Percentiles rank a stretch among this genome's conserved stretches.
Conservation (phyloP, 768 basidiomycete species). For the Strobilomyces confusus region DNA sequence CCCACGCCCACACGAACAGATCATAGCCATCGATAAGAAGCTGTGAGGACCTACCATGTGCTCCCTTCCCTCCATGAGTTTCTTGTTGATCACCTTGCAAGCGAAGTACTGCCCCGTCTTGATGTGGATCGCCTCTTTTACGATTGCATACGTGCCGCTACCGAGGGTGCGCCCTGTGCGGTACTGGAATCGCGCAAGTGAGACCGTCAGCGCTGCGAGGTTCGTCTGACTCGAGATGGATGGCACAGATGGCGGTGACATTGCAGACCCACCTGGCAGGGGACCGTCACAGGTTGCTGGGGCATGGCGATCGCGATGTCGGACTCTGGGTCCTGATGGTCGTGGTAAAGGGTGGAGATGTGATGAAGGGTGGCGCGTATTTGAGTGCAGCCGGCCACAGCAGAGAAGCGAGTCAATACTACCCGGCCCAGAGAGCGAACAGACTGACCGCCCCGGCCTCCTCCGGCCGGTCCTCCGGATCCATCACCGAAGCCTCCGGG, state of each 20-base stretch:
- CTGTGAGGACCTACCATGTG: constrained; percentile 70
- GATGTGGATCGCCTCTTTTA: constrained; percentile 93
- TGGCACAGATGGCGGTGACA: not conserved
- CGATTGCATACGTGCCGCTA: constrained; percentile 92
- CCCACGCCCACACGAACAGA: not conserved
- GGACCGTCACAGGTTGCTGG: constrained; percentile 36
- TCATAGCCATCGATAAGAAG: constrained; percentile 8
- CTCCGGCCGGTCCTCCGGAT: constrained; percentile 27
- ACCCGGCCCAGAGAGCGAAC: not conserved
- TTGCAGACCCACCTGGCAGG: constrained; percentile 39
- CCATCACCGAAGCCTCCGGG: constrained; percentile 18
- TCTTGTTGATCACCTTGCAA: constrained; percentile 99
- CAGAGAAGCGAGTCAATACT: constrained; percentile 9
- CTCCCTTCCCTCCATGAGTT: constrained; percentile 96
- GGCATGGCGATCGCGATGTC: constrained; percentile 24
- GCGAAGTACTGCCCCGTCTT: constrained; percentile 93
- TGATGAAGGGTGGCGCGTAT: constrained; percentile 11
- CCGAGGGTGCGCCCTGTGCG: constrained; percentile 85
- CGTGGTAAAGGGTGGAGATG: constrained; percentile 6
- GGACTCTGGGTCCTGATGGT: constrained; percentile 15
- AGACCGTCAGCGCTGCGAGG: constrained; percentile 7
- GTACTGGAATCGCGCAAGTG: constrained; percentile 46
- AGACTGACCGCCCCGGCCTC: constrained; percentile 15
- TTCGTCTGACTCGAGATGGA: not conserved
- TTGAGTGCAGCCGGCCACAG: constrained; percentile 12